Evolutionary conservation across 1,139 yeast species (phyloP).

Genomic region (Kodamaea ohmeri): DNA sequence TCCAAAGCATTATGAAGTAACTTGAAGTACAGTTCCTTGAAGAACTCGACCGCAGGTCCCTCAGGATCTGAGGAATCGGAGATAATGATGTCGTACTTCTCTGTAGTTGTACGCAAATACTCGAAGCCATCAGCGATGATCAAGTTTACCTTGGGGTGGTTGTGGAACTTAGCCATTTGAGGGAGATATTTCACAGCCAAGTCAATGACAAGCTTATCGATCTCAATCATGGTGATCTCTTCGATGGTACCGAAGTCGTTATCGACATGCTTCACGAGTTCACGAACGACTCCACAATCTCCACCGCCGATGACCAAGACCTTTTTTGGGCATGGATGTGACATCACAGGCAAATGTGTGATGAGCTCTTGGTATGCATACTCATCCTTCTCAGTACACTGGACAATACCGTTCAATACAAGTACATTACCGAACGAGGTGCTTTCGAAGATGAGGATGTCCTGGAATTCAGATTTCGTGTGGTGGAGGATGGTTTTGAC

Average conservation of each 20-base stretch:
- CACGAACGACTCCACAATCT: constrained; percentile 90
- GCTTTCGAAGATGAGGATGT: constrained; percentile 66
- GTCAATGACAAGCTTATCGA: constrained; percentile 81
- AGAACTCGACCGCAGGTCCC: constrained; percentile 95
- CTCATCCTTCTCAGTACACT: constrained; percentile 87
- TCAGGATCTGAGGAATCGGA: constrained; percentile 98
- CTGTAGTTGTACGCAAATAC: constrained; percentile 49
- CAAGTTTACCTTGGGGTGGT: constrained; percentile 70
- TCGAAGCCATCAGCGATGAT: constrained; percentile 88
- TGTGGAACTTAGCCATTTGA: constrained; percentile 68
- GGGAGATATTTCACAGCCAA: constrained; percentile 77
- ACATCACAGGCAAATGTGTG: constrained; percentile 72
- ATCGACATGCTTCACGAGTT: constrained; percentile 67
- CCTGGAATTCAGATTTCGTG: constrained; percentile 35
- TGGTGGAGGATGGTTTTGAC: constrained; percentile 36
- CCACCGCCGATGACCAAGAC: constrained; percentile 93
- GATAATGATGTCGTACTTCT: constrained; percentile 78
- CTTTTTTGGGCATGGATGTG: constrained; percentile 68
- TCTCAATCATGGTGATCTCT: constrained; percentile 79
- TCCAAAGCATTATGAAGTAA: constrained; percentile 64
- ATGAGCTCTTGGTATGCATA: constrained; percentile 90
- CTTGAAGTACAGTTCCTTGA: constrained; percentile 78
- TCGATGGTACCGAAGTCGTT: constrained; percentile 47
- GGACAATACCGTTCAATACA: constrained; percentile 82
- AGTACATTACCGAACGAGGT: constrained; percentile 79